A percentile compares a stretch with the other conserved stretches of the same genome.
phyloP scores from a whole-genome alignment of 2,329 filamentous ascomycete species.

The Chaetomium sp. region DNA sequence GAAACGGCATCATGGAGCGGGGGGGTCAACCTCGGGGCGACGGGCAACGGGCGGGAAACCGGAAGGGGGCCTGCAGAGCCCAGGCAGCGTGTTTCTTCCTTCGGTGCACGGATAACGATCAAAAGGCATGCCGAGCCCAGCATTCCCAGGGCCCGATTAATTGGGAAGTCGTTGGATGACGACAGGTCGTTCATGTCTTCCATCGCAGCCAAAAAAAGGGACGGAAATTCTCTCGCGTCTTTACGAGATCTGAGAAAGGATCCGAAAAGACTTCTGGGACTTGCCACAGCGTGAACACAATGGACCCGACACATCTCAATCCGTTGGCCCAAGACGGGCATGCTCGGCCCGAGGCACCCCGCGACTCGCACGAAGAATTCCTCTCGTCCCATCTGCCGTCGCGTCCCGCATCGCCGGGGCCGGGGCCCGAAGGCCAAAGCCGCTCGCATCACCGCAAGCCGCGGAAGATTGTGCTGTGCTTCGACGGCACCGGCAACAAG shows the following conservation, averaged over 20 bases:
- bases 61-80: too few relatives aligned
- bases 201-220: too few relatives aligned
- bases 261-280: background rate
- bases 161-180: too few relatives aligned
- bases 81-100: too few relatives aligned
- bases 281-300: slow-evolving; percentile 1
- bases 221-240: too few relatives aligned
- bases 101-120: too few relatives aligned
- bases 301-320: slow-evolving; percentile 22
- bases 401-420: slow-evolving; percentile 10
- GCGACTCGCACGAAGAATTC: slow-evolving; percentile 13
- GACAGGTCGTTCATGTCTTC: too few relatives aligned
- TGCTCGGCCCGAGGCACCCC: background rate
- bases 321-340: slow-evolving; percentile 6
- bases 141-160: too few relatives aligned
- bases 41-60: too few relatives aligned
- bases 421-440: background rate
- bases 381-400: slow-evolving; percentile 19
- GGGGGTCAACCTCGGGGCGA: too few relatives aligned
- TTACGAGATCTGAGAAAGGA: background rate
- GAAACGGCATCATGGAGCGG: too few relatives aligned
- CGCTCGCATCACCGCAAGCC: slow-evolving; percentile 16
- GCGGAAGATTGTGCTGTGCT: slow-evolving; percentile 52
- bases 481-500: slow-evolving; percentile 59
- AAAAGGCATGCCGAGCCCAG: too few relatives aligned